phyloP scores from a whole-genome alignment of 2,329 filamentous ascomycete species.

The Nannizziopsis arthrosporioides region DNA sequence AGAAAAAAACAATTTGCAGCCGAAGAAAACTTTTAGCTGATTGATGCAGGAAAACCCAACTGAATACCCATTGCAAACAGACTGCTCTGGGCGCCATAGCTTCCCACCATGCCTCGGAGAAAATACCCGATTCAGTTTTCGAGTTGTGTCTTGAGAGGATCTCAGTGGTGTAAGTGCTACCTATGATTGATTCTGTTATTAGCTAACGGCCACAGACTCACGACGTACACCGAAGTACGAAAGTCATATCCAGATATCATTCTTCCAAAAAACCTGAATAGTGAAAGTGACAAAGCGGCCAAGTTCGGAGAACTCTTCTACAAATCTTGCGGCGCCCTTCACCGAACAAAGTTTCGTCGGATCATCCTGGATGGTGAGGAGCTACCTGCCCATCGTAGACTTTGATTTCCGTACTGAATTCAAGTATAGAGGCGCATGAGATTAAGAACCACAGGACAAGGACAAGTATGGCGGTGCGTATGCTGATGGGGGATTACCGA shows the following conservation, averaged over 20 bases:
- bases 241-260: constrained; percentile 24
- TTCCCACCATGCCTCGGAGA: constrained; percentile 19
- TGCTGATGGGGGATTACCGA: constrained; percentile 26
- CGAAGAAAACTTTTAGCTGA: background rate
- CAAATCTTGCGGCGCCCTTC: constrained; percentile 23
- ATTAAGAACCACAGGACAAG: constrained; percentile 29
- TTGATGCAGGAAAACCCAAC: constrained; percentile 21
- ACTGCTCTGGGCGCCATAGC: constrained; percentile 18
- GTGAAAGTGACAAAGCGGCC: constrained; percentile 16
- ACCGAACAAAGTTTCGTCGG: constrained; percentile 27
- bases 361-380: constrained; percentile 32
- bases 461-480: constrained; percentile 28
- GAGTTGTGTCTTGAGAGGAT: constrained; percentile 15
- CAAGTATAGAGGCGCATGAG: constrained; percentile 22
- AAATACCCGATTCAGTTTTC: constrained; percentile 16
- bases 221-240: constrained; percentile 29
- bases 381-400: background rate
- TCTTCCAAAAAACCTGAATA: constrained; percentile 13
- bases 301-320: constrained; percentile 21
- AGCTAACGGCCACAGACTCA: constrained; percentile 22
- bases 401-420: background rate
- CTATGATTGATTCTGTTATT: background rate
- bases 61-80: constrained; percentile 24
- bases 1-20: constrained; percentile 1
- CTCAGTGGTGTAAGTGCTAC: constrained; percentile 19